These are phyloP conservation scores for Ceratocystis huliohia DNA, from an alignment of 2,329 filamentous ascomycete species.

Conservation along the genomic window DNA sequence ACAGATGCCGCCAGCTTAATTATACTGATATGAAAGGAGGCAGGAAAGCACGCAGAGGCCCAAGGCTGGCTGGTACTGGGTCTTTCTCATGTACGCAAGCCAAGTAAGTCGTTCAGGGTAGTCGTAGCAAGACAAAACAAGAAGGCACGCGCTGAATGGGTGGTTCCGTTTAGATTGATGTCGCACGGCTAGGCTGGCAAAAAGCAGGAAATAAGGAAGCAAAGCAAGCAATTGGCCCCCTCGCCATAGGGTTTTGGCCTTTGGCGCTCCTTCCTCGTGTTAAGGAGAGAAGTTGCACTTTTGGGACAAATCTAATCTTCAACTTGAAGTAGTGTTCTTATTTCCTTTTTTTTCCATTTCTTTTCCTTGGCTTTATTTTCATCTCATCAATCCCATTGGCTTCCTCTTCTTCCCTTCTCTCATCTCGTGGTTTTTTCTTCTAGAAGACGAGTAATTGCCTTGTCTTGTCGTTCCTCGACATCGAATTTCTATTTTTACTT, in stretches of 20 bases:
- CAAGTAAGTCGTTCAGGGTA: neutral
- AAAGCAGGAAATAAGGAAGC: neutral
- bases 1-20: neutral
- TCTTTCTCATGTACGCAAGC: neutral
- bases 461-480: neutral
- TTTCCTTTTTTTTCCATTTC: slow-evolving; percentile 3
- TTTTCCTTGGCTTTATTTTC: slow-evolving; percentile 1
- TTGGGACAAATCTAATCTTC: slow-evolving; percentile 7
- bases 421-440: neutral
- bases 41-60: neutral
- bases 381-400: neutral
- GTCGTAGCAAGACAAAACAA: neutral
- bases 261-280: slow-evolving; percentile 9
- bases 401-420: slow-evolving; percentile 7
- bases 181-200: slow-evolving; percentile 4
- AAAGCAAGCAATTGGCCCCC: neutral
- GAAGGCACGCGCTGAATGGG: neutral
- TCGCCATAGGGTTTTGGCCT: neutral
- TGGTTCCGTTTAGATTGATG: neutral
- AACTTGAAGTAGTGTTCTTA: neutral
- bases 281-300: slow-evolving; percentile 6
- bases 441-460: neutral
- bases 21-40: neutral
- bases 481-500: neutral
- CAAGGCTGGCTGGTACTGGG: neutral